phyloP scores from a whole-genome alignment of 208 protist genomes.

The Trypanosoma mega region DNA sequence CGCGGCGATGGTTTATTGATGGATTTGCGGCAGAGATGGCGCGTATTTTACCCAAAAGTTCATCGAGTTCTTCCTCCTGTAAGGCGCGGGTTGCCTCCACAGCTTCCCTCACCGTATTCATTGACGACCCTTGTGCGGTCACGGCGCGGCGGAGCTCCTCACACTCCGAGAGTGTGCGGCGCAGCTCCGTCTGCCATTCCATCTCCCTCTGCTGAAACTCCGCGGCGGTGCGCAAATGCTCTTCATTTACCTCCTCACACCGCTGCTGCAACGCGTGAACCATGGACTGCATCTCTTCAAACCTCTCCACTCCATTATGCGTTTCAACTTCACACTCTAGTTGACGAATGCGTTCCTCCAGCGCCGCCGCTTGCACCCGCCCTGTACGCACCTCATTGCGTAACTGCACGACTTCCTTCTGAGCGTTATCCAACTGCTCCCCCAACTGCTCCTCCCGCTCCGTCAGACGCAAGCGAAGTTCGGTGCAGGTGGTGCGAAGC shows the following conservation, averaged over 20 bases:
- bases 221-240: slow-evolving; percentile 39
- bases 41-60: slow-evolving; percentile 36
- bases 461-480: background rate
- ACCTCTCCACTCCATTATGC: background rate
- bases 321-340: slow-evolving; percentile 5
- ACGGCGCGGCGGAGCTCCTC: slow-evolving; percentile 10
- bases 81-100: slow-evolving; percentile 32
- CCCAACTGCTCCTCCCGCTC: slow-evolving; percentile 13
- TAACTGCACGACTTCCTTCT: slow-evolving; percentile 14
- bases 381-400: background rate
- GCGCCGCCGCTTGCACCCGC: background rate
- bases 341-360: slow-evolving; percentile 3
- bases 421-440: slow-evolving; percentile 1
- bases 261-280: slow-evolving; percentile 9
- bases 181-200: slow-evolving; percentile 49
- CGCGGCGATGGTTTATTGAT: slow-evolving; percentile 12
- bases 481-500: background rate
- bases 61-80: slow-evolving; percentile 43
- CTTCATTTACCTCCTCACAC: slow-evolving; percentile 38
- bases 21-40: slow-evolving; percentile 17
- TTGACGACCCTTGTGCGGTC: slow-evolving; percentile 8
- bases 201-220: slow-evolving; percentile 55
- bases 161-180: slow-evolving; percentile 12
- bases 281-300: slow-evolving; percentile 1
- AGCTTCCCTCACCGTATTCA: slow-evolving; percentile 33